Evolutionary conservation across 2,329 filamentous ascomycete genomes (phyloP), one percentile per base, ranked within the genome.

Genomic region (Keithomyces neogunnii): DNA sequence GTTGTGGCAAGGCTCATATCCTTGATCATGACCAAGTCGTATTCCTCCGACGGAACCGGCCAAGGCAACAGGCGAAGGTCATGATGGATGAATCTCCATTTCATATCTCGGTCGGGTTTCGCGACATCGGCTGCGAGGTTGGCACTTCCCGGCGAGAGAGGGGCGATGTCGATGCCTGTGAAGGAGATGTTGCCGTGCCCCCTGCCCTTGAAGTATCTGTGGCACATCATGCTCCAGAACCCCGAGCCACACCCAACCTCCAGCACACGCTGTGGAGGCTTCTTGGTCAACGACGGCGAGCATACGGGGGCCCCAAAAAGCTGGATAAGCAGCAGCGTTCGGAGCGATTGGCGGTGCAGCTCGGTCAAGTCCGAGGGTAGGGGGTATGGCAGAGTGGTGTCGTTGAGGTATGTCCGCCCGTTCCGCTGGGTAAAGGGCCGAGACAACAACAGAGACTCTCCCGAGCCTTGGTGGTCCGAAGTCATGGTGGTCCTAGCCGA

Each of bases 141-240:
- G 42, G 61, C 56, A 49, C 63, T 69, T 33, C 70, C 70, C 6
- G 69, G 67, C 3, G 86, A 84, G 29, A 92, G 66, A 4, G 87
- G 84, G 7, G 87, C 86, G 51, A 95, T 82, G 63, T 96, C 90
- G 40, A 96, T 69, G 1, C 90, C 91, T 0, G 86, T 88, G 63
- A 95, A 96, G 4, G 82, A 80, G 28, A 95, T 84, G 54, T 83
- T 77, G 4, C 76, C 70, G 62, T 86, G 78, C 11, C 89, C 89
- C 51, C 80, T 75, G 47, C 81, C 77, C 51, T 79, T 76, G 63
- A 91, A 89, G 68, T 88, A 86, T 36, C 88, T 82, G 66, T 95
- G 86, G 66, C 89, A 95, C 73, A 89, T 84, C 69, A 88, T 85
- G 59, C 88, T 91, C 91, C 91, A 96, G 64, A 95, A 88, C 29